phyloP scores from a whole-genome alignment of 2,329 filamentous ascomycete species.

The Chaetomium sp. region DNA sequence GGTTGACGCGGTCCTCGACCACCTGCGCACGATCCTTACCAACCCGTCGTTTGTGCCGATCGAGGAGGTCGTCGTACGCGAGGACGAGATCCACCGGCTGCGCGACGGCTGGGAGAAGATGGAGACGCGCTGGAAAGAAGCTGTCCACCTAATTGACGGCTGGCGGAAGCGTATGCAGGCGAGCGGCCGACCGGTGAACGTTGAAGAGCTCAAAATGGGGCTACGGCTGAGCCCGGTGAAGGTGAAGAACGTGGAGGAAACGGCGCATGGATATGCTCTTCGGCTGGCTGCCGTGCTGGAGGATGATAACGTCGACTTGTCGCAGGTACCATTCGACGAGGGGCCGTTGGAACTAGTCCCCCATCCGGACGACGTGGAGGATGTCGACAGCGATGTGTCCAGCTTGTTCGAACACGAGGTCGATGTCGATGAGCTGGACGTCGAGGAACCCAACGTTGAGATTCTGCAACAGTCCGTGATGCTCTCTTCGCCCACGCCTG shows the following conservation, averaged over 20 bases:
- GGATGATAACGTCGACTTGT: constrained; percentile 28
- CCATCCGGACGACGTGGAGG: constrained; percentile 25
- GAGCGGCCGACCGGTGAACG: constrained; percentile 62
- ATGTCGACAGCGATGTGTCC: constrained; percentile 33
- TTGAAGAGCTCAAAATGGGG: constrained; percentile 62
- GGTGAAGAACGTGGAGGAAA: constrained; percentile 46
- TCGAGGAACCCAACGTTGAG: constrained; percentile 39
- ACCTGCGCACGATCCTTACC: constrained; percentile 76
- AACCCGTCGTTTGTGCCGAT: constrained; percentile 95
- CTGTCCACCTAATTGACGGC: constrained; percentile 81
- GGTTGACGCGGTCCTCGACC: constrained; percentile 70
- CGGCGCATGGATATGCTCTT: constrained; percentile 34
- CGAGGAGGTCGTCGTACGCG: constrained; percentile 87
- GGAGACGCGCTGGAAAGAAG: constrained; percentile 85
- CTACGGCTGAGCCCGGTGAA: constrained; percentile 56
- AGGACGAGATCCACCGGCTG: constrained; percentile 80
- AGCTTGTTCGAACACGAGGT: constrained; percentile 41
- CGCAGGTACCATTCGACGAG: constrained; percentile 28
- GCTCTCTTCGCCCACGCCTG: constrained; percentile 39
- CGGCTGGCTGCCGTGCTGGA: constrained; percentile 41
- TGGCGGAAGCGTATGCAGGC: constrained; percentile 79
- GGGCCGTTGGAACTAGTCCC: constrained; percentile 38
- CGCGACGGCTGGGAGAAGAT: constrained; percentile 88
- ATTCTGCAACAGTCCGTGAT: constrained; percentile 40
- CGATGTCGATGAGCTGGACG: constrained; percentile 35